Evolutionary conservation across 2,329 filamentous ascomycete species (phyloP), one percentile per base, ranked within the genome.

Genomic region (Chrysosporium keratinophilum): DNA sequence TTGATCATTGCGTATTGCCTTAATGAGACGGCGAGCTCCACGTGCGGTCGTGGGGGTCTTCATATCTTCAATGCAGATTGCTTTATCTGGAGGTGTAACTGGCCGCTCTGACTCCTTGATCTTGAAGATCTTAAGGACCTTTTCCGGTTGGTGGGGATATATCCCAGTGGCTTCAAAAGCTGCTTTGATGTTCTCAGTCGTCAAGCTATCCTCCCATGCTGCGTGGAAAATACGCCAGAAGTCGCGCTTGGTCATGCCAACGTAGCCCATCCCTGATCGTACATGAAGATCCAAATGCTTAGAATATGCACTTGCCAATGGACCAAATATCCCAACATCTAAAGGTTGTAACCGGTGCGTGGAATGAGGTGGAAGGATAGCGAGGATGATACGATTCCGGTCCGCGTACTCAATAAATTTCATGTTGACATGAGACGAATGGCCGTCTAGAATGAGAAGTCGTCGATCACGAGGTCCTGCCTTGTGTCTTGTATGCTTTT

Each of bases 391-490:
- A n/a, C n/a, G n/a, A n/a, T n/a, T n/a, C n/a, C n/a, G n/a, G n/a
- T n/a, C n/a, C n/a, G n/a, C n/a, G n/a, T n/a, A n/a, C n/a, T n/a
- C n/a, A n/a, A n/a, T n/a, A n/a, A n/a, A n/a, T n/a, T n/a, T 48
- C 12, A 52, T 47, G 20, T 56, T 56, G 15, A 56, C 41, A 52
- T 56, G 23, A 23, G 31, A 56, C 3, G 10, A 44, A 31, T 56
- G 33, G 0, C 9, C 28, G 53, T 56, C n/a, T 5, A 56, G 9
- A 43, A 56, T 52, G 37, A 56, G 12, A 23, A 50, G 33, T 9
- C 17, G 15, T 34, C 20, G 33, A 9, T 17, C 43, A 5, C 5
- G 11, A 20, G 28, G 9, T 10, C 11, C 40, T 23, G 12, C 17
- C 23, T 52, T 52, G n/a, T 19, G 2, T 35, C 20, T 44, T 35